Evolutionary conservation across 2,329 filamentous ascomycete species (phyloP), one percentile per base, ranked within the genome.

Genomic region (Aspergillus aculeatinus): DNA sequence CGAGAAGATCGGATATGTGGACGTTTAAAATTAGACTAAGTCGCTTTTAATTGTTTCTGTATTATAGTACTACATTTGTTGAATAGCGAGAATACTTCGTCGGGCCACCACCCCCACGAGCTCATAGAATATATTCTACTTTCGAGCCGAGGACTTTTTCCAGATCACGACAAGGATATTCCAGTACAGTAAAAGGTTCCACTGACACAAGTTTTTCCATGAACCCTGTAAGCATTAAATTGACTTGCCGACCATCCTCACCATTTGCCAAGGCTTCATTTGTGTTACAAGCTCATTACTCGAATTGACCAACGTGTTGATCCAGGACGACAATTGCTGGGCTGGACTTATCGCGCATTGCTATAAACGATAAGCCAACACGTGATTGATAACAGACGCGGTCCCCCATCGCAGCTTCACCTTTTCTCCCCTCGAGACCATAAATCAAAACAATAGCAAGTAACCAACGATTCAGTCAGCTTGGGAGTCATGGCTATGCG

Each of bases 1-100:
- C 3, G 84, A 99, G 79, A 87, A 89, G 7, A 75, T 99, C 60
- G 95, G 94, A 1, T 87, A 84, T 71, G 89, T 96, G 11, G 81
- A 73, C 21, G 63, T 69, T 29, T 52, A 62, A 11, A 31, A 67
- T 31, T 68, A 65, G 55, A 51, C 35, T 19, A 19, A 4, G 14
- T 44, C 16, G 16, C 48, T 31, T 50, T n/a, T 51, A 23, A 25
- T 57, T 53, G 27, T 25, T 49, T 42, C 39, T 61, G 60, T 50
- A 61, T 51, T 23, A 61, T 61, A 61, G 47, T 62, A 44, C 51
- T 62, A 16, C 12, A 35, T 44, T 44, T 44, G 16, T 19, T 44
- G 39, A 44, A 44, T 44, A 44, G 39, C 39, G 39, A 19, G 39
- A 35, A 44, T 44, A n/a, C n/a, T 44, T 19, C 39, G 14, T n/a